Evolutionary conservation across 306 rosid species (phyloP), one percentile per base, ranked within the genome.

Genomic region (Prunus kanzakura): DNA sequence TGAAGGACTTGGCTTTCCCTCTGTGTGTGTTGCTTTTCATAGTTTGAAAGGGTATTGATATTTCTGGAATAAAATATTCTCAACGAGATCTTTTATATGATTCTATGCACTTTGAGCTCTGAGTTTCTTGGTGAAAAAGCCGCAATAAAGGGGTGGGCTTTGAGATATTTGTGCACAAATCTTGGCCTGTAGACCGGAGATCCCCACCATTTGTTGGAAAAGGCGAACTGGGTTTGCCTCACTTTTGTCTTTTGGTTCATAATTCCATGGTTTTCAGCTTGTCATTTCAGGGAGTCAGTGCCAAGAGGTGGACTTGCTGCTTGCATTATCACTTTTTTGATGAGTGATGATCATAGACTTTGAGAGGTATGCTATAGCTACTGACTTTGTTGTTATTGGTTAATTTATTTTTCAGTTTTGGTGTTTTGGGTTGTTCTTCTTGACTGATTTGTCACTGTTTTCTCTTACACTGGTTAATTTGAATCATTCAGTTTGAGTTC

Each of bases 301-400:
- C 73, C 80, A 76, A 84, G 77, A 80, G 78, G 72, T 79, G 90
- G 87, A 78, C 63, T 80, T 80, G 86, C 87, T 86, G 79, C 85
- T 85, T 85, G 67, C 87, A 80, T 73, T 80, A 32, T 83, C 82
- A 71, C 61, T 79, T 79, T 74, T 86, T 82, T 79, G 45, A 87
- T 82, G 74, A 84, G 81, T 88, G 78, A 49, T 87, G 78, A 47
- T 72, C 62, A 72, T 64, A 54, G 75, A 27, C 55, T 74, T 75
- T 73, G 69, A 75, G 77, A 86, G 92, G 97, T 90, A 76, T 73
- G 89, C 9, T 61, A 47, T 25, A 57, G 25, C 62, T 47, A 23
- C 15, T 6, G 6, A 45, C 58, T 46, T 25, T 73, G 41, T 41
- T 9, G 23, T 73, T 15, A 71, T 52, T 72, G 76, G 76, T 56